Evolutionary conservation across 1,284 basidiomycete genomes (phyloP), one percentile per base, ranked within the genome.

Genomic region (Apiotrichum gracile): DNA sequence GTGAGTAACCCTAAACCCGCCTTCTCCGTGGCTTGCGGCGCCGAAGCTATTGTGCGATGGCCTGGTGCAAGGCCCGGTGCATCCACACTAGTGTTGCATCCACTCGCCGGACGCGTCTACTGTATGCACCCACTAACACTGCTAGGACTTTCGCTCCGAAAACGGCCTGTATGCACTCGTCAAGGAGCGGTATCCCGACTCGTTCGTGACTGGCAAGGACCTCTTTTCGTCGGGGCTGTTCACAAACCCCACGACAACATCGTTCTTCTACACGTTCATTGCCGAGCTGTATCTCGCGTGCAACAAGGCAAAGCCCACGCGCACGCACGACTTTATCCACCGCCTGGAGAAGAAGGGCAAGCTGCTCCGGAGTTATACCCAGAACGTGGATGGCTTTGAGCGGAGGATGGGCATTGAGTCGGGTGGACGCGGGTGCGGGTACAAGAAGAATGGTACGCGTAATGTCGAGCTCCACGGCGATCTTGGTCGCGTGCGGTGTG

Each of bases 321-420:
- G 83, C 2, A 96, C 93, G 4, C 93, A 97, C 72, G 81, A 81
- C 54, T 93, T 97, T 73, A 84, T 97, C 56, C 86, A 86, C 65
- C 85, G 83, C 7, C 82, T 97, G 0, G 87, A 94, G 62, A 72
- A 79, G 12, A 90, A 91, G 74, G 87, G 87, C 49, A 91, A 87
- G 67, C 78, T 97, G 1, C 75, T 94, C 27, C 83, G 92, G 49
- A 88, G 85, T 4, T 97, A 97, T 72, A 96, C 93, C 0, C 92
- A 96, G 73, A 97, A 96, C 68, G 92, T 97, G 47, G 93, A 97
- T 73, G 91, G 90, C 7, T 77, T 97, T 21, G 93, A 97, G 71
- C 85, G 86, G 62, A 80, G 82, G 51, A 83, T 83, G 1, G 93
- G 92, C 0, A 79, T 97, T 8, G 80, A 53, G 85, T 85, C 69